Conservation (phyloP, 2,329 filamentous ascomycete species). For the Diaporthe helianthi region DNA sequence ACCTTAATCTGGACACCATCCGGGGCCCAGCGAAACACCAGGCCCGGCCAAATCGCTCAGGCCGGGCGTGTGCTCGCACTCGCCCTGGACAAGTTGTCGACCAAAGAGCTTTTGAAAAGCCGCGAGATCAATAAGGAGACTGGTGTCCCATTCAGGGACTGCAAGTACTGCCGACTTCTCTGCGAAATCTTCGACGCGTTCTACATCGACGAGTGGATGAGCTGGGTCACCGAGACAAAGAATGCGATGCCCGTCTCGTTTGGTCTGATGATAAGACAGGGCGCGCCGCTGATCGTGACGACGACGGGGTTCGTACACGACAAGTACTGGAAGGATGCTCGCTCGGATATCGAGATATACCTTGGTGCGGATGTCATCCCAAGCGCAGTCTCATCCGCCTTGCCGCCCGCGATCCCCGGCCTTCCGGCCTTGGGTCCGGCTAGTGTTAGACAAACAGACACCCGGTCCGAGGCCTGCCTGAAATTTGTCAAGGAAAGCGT, state of each 20-base stretch:
- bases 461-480: not conserved
- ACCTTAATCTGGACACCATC: slow-evolving; percentile 1
- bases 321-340: slow-evolving; percentile 11
- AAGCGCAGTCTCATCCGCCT: not conserved
- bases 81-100: not conserved
- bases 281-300: not conserved
- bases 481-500: not conserved
- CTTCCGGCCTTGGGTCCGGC: not conserved
- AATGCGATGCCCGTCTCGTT: slow-evolving; percentile 7
- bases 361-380: not conserved
- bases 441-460: not conserved
- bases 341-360: not conserved
- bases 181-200: not conserved
- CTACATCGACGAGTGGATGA: slow-evolving; percentile 24
- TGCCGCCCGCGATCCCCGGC: not conserved
- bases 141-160: not conserved
- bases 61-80: not conserved
- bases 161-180: slow-evolving; percentile 11
- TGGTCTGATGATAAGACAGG: slow-evolving; percentile 1
- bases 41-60: not conserved
- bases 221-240: slow-evolving; percentile 2
- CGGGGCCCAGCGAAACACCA: not conserved
- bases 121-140: not conserved
- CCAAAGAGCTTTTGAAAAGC: not conserved
- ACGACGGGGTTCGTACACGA: not conserved